Base-by-base conservation (phyloP, 129 eudicot species). In the Helichrysum umbraculigerum region DNA sequence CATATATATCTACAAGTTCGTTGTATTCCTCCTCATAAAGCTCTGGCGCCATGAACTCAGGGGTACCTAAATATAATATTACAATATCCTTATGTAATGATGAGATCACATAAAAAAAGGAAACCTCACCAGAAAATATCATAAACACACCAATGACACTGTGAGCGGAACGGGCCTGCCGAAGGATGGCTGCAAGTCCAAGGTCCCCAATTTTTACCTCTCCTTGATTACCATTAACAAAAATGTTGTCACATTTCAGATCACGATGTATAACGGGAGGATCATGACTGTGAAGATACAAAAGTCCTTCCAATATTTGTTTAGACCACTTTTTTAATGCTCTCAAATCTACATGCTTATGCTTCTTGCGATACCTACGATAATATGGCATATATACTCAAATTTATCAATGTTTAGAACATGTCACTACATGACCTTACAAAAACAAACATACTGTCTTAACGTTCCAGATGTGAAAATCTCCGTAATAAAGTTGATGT, bases 31-130 rank as follows among this genome's bases (percentile, higher is more conserved):
- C 99, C 78, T 94, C 97, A 77, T 94, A 94, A 68, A 94, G 94
- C 79, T 94, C 99, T 11, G 99, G 99, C 68, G 99, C 99, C 99
- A 94, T 94, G 76, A 94, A 94, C 76, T 94, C 97, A 2, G 99
- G 99, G 20, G 99, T 94, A 76, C 99, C 99, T 94, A 52, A 73
- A 65, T 54, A 47, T 59, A 47, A 52, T 66, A 29, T 56, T 2
- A 41, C 44, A 58, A 29, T 62, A 44, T 6, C 32, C 32, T 56
- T 42, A 56, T 51, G 66, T 30, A 51, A 32, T n/a, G 3, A 62
- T 0, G 25, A 64, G 41, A 57, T 51, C 76, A 65, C 52, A 52
- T 74, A 50, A 12, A 12, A 52, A 72, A 63, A 57, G 14, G 33
- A 69, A 35, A 73, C 28, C 52, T 41, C 25, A 35, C 57, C 6